Percentiles rank a stretch among this genome's conserved stretches.
Evolutionary conservation across 2,329 filamentous ascomycete genomes (phyloP).

Genomic region (Cadophora sp.): DNA sequence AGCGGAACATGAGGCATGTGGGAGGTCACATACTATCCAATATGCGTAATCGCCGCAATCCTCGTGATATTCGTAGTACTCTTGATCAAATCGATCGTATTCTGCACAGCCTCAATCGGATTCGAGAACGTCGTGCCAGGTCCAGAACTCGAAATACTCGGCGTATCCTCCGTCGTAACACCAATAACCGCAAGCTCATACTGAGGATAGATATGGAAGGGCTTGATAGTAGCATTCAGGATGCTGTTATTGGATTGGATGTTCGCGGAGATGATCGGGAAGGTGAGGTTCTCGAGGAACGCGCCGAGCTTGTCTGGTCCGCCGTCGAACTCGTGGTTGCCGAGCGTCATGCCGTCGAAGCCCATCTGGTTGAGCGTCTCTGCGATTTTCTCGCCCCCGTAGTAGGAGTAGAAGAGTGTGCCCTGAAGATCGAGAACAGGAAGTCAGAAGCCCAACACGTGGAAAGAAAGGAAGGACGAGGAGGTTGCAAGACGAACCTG

Average conservation of each 20-base stretch:
- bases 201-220: slow-evolving; percentile 68
- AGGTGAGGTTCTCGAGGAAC: slow-evolving; percentile 68
- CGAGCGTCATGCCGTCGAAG: slow-evolving; percentile 73
- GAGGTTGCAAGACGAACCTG: slow-evolving; percentile 21
- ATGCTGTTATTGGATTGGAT: slow-evolving; percentile 64
- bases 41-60: slow-evolving; percentile 71
- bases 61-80: slow-evolving; percentile 66
- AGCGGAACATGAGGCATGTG: not conserved
- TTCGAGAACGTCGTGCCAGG: slow-evolving; percentile 64
- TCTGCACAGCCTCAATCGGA: slow-evolving; percentile 63
- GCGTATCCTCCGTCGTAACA: slow-evolving; percentile 65
- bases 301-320: slow-evolving; percentile 67
- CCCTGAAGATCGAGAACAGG: slow-evolving; percentile 52
- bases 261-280: slow-evolving; percentile 69
- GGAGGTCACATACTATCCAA: slow-evolving; percentile 55
- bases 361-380: slow-evolving; percentile 68
- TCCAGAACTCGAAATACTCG: slow-evolving; percentile 64
- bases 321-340: slow-evolving; percentile 72
- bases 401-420: slow-evolving; percentile 71
- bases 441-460: not conserved
- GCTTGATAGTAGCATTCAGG: slow-evolving; percentile 68
- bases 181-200: slow-evolving; percentile 68
- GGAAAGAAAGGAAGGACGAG: not conserved
- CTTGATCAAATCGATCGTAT: slow-evolving; percentile 66
- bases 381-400: slow-evolving; percentile 72